Evolutionary conservation across 139 green algal species (phyloP).

Genomic region (Tetradesmus obliquus): DNA sequence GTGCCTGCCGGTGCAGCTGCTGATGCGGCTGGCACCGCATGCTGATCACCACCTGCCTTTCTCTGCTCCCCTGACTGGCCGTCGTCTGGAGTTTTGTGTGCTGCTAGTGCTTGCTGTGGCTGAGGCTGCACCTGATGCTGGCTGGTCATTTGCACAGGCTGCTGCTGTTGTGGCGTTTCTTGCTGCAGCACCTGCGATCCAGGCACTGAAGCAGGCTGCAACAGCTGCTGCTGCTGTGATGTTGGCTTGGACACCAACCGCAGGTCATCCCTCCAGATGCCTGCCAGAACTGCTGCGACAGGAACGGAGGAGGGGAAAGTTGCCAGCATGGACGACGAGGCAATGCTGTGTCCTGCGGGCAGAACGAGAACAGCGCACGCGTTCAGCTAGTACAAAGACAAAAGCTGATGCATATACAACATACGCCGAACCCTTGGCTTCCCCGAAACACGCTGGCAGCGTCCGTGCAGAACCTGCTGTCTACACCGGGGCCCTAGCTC

Average conservation of each 20-base stretch:
- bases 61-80: not conserved
- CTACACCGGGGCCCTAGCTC: not conserved
- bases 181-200: not conserved
- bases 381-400: not conserved
- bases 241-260: not conserved
- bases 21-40: not conserved
- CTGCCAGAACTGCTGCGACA: slow-evolving; percentile 31
- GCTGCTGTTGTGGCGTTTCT: not conserved
- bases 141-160: not conserved
- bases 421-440: too few species aligned
- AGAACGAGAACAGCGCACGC: not conserved
- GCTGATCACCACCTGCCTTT: not conserved
- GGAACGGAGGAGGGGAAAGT: not conserved
- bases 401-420: not conserved
- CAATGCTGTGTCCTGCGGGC: not conserved
- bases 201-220: not conserved
- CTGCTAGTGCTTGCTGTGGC: not conserved
- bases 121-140: not conserved
- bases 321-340: not conserved
- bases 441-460: not conserved
- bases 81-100: not conserved
- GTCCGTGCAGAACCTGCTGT: not conserved
- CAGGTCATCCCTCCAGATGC: slow-evolving; percentile 30
- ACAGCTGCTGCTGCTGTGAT: slow-evolving; percentile 11
- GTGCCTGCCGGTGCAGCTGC: not conserved